Evolutionary conservation across 805 yeast genomes (phyloP), one percentile per base, ranked within the genome.

Genomic region (Candida golubevii): DNA sequence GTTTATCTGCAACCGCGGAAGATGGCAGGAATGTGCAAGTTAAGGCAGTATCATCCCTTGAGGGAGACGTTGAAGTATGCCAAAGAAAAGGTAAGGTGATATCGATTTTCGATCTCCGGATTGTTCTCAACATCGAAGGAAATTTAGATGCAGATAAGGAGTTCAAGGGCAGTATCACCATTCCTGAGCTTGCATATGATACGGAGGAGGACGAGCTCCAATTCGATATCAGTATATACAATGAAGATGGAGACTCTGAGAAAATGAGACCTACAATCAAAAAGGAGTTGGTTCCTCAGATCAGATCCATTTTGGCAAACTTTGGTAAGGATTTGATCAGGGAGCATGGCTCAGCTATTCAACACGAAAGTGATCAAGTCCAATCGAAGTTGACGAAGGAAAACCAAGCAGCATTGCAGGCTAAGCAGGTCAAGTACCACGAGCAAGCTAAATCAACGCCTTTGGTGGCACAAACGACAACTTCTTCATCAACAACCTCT

Each of bases 71-170:
- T 52, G 99, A 90, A 61, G 98, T 93, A 28, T 85, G 88, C 54
- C 99, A 93, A 70, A 81, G 99, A 57, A 93, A 93, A 65, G 99
- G 99, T 12, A 90, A 91, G 64, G 95, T 91, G 26, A 90, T 93
- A 56, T 85, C 95, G 5, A 67, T 93, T 47, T 93, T 88, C 64
- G 99, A 93, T 58, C 70, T 93, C 60, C 77, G 81, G 49, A 48
- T 90, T 39, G 80, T 77, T 2, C 61, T 90, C 46, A 72, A 71
- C n/a, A 78, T 82, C 55, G 63, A 59, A 7, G 88, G 90, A 6
- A 47, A 47, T 31, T 33, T 40, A 12, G 41, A 40, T 7, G 55
- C 57, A 26, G 61, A 56, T 9, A 49, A 51, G 23, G 66, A 62
- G 7, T 80, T 79, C 39, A 67, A 71, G 37, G 99, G 99, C 27